Base-by-base conservation (phyloP, 139 green algal species). In the Edaphochlamys debaryana region DNA sequence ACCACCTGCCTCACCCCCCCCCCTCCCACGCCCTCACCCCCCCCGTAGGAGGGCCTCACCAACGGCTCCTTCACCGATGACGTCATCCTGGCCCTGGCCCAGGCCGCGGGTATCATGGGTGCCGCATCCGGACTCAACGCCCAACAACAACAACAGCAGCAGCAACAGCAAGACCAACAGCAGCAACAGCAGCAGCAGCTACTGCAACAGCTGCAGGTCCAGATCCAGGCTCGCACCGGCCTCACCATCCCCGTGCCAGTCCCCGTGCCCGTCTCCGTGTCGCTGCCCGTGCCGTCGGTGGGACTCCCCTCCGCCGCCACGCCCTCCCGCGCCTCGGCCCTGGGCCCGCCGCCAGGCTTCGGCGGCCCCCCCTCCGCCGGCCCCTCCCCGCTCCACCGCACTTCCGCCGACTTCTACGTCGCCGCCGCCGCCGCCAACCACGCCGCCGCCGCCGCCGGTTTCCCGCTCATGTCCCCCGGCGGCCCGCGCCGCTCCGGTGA, bases 51-150 rank as follows among this genome's bases (percentile, higher is more conserved):
- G n/a, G 75, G 38, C 1, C 60, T 81, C 8, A 30, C 75, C 8
- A 63, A 25, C 22, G 60, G 60, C 75, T 19, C 60, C 40, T 41
- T 81, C 19, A 48, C 40, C 30, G 41, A 71, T 41, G 62, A 81
- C 75, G 60, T 81, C 38, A 25, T 48, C 2, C 60, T 81, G 23
- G 75, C 75, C 1, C 60, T 81, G 30, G 75, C 75, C 25, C 75
- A 71, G 30, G 75, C 75, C 1, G 75, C 75, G 3, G 73, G 73
- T 30, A 27, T 80, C n/a, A 30, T 80, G n/a, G n/a, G n/a, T n/a
- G n/a, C n/a, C n/a, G n/a, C n/a, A n/a, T n/a, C n/a, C n/a, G n/a
- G n/a, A n/a, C n/a, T n/a, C n/a, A n/a, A n/a, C n/a, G n/a, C n/a
- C n/a, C 56, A 40, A 79, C 54, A 17, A 9, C 56, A 27, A 9